A percentile compares a stretch with the other conserved stretches of the same genome.
Conservation (phyloP, 2,329 filamentous ascomycete species). For the Fusarium pseudocircinatum region DNA sequence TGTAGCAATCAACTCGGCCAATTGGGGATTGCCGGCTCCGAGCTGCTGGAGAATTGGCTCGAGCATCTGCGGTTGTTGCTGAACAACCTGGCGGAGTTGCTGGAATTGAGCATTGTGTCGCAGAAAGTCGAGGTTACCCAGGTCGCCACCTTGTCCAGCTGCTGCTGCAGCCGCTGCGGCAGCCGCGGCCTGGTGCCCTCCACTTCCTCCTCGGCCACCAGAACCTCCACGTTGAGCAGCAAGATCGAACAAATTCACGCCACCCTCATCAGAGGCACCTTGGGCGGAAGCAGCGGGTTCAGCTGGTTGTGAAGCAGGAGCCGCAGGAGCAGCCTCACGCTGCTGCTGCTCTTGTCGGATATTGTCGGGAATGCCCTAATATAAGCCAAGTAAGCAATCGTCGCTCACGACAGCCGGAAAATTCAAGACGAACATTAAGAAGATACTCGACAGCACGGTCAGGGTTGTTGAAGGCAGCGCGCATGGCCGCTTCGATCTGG, state of each 20-base stretch:
- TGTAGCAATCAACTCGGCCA: slow-evolving; percentile 89
- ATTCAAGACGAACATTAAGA: slow-evolving; percentile 71
- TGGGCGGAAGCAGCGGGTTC: slow-evolving; percentile 53
- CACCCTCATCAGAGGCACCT: slow-evolving; percentile 68
- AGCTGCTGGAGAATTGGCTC: slow-evolving; percentile 98
- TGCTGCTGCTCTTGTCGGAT: slow-evolving; percentile 76
- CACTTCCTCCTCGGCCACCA: slow-evolving; percentile 55
- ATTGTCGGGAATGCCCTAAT: slow-evolving; percentile 88
- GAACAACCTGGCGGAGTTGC: slow-evolving; percentile 94
- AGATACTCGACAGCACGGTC: slow-evolving; percentile 98
- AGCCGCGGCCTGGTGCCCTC: slow-evolving; percentile 53
- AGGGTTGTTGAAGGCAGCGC: slow-evolving; percentile 95
- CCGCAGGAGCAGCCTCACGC: slow-evolving; percentile 46
- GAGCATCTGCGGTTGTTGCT: slow-evolving; percentile 98
- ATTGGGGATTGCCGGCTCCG: slow-evolving; percentile 90
- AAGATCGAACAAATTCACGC: slow-evolving; percentile 91
- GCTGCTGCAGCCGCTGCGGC: slow-evolving; percentile 55
- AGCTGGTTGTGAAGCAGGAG: slow-evolving; percentile 53
- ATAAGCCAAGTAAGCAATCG: slow-evolving; percentile 13
- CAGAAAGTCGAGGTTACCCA: slow-evolving; percentile 90
- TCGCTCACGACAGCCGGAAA: neutral
- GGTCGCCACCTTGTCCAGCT: slow-evolving; percentile 62
- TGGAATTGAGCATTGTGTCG: slow-evolving; percentile 98
- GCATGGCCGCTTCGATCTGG: slow-evolving; percentile 93
- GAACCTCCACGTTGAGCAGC: slow-evolving; percentile 77